A percentile compares a stretch with the other conserved stretches of the same genome.
These are phyloP conservation scores for Teunomyces pallodes DNA, from an alignment of 805 yeast genomes.

Conservation along the genomic window DNA sequence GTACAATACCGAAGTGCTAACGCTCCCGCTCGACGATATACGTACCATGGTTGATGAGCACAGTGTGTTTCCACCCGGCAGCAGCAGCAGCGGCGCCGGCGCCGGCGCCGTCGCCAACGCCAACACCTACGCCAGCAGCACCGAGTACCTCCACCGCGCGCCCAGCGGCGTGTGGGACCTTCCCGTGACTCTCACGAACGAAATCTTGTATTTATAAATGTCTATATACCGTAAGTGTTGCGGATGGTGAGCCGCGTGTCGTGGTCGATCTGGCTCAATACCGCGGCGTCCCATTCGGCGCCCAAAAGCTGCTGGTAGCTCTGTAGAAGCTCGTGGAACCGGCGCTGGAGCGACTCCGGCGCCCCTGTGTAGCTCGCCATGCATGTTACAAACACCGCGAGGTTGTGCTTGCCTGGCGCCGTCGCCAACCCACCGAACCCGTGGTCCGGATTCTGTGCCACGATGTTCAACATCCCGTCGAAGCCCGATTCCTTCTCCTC, in stretches of 20 bases:
- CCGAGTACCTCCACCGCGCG: constrained; percentile 44
- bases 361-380: constrained; percentile 56
- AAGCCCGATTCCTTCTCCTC: constrained; percentile 88
- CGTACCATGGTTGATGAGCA: constrained; percentile 70
- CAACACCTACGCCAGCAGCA: not conserved
- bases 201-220: constrained; percentile 47
- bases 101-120: not conserved
- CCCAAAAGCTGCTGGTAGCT: constrained; percentile 52
- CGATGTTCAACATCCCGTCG: constrained; percentile 73
- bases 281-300: constrained; percentile 32
- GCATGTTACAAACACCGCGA: constrained; percentile 56
- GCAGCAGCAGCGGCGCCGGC: constrained; percentile 2
- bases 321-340: constrained; percentile 43
- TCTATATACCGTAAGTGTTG: constrained; percentile 19
- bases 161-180: constrained; percentile 88
- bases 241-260: constrained; percentile 24
- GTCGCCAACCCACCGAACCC: constrained; percentile 51
- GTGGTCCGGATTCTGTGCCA: constrained; percentile 60
- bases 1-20: constrained; percentile 74
- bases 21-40: constrained; percentile 56
- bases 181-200: constrained; percentile 68
- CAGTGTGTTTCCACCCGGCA: constrained; percentile 32
- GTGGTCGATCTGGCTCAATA: constrained; percentile 30
- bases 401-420: constrained; percentile 42
- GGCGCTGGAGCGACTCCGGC: constrained; percentile 40